Percentiles rank a stretch among this genome's conserved stretches.
phyloP scores from a whole-genome alignment of 352 stramenopile genomes.

The Globisporangium nunn region DNA sequence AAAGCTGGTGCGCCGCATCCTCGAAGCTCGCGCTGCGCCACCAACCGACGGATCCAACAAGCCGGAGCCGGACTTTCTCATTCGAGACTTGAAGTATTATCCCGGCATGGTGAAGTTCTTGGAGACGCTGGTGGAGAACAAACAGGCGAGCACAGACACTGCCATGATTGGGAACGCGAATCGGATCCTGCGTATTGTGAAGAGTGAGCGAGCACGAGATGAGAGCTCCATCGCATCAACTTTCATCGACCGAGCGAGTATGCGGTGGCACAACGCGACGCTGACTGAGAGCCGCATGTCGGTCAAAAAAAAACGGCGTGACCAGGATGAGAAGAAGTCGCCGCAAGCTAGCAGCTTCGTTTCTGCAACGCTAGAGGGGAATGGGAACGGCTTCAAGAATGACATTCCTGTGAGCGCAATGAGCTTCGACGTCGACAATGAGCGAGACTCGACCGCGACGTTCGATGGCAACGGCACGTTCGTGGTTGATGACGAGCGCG shows the following conservation, averaged over 20 bases:
- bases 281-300: constrained; percentile 27
- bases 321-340: constrained; percentile 1
- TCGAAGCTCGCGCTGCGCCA: constrained; percentile 47
- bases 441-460: constrained; percentile 28
- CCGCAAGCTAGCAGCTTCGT: constrained; percentile 1
- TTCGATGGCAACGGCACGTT: constrained; percentile 44
- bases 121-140: constrained; percentile 43
- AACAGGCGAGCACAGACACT: constrained; percentile 27
- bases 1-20: constrained; percentile 64
- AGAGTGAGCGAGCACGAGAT: constrained; percentile 49
- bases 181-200: constrained; percentile 64
- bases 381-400: constrained; percentile 1
- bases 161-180: constrained; percentile 66
- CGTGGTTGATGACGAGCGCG: constrained; percentile 37
- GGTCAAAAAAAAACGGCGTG: constrained; percentile 13
- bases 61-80: constrained; percentile 27
- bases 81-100: constrained; percentile 69
- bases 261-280: constrained; percentile 66
- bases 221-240: constrained; percentile 36
- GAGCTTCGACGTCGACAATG: constrained; percentile 53
- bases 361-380: neutral
- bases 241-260: constrained; percentile 54
- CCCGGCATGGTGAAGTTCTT: constrained; percentile 50
- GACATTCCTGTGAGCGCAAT: constrained; percentile 8
- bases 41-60: constrained; percentile 24